Conservation (phyloP, 192 early-diverging fungal genomes). For the Backusella circina region DNA sequence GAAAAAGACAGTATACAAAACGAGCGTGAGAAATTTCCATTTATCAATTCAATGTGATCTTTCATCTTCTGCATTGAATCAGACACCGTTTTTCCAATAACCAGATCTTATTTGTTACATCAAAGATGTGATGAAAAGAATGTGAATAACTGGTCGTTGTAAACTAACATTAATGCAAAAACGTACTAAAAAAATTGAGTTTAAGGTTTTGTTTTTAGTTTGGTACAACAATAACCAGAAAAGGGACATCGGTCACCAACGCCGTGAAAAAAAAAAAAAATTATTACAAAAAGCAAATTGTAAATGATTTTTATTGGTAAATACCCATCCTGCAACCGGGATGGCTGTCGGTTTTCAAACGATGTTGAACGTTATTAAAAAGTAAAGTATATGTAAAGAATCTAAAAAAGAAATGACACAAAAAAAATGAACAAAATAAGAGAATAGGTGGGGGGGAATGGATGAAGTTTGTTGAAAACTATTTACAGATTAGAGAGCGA, state of each 20-base stretch:
- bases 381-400: conserved; percentile 1
- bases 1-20: background rate
- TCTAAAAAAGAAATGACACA: conserved; percentile 13
- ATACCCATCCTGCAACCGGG: conserved; percentile 24
- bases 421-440: conserved; percentile 15
- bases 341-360: conserved; percentile 22
- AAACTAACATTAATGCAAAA: background rate
- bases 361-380: conserved; percentile 28
- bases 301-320: conserved; percentile 6
- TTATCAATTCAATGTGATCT: background rate
- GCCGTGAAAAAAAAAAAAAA: background rate
- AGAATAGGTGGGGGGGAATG: background rate
- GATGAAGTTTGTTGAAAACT: conserved; percentile 24
- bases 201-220: background rate
- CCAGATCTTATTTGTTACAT: background rate
- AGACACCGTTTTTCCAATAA: background rate
- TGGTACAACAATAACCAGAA: background rate
- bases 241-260: background rate
- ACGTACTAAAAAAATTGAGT: background rate
- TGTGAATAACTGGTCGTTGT: background rate
- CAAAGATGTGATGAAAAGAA: background rate
- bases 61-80: background rate
- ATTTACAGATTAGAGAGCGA: background rate
- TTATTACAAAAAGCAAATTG: conserved; percentile 2
- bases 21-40: background rate